Base-by-base conservation (phyloP, 164 flowering plant species). In the Cinnamomum chago region DNA sequence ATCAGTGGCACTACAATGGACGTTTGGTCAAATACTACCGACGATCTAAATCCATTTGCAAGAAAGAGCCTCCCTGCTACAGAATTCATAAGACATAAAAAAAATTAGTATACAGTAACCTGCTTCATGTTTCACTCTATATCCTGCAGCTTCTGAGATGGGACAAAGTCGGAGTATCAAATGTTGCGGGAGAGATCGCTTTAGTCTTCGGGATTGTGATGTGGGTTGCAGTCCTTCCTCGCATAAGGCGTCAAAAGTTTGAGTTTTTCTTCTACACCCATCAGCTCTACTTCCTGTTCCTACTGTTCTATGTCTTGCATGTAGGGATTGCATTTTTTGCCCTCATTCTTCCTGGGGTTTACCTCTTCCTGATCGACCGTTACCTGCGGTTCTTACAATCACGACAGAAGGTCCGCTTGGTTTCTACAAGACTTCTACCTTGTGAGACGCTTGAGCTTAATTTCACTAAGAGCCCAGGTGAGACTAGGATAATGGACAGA, bases 221-320 rank as follows among this genome's bases (percentile, higher is more conserved):
- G 83, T 95, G 97, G 98, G 82, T 75, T 3, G 85, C 94, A 30
- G 84, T 86, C 33, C 72, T 83, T 68, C 90, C 90, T 11, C 62
- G 78, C 12, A 82, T 95, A 12, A 78, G 97, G 70, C 79, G 87
- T 52, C 88, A 85, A 78, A 65, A 83, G 76, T 95, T 89, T 68
- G 97, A 91, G 83, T 85, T 95, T 77, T 95, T 95, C 88, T 89
- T 87, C 62, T 95, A 90, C 84, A 85, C 91, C 0, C 97, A 92
- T 76, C 72, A 92, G 60, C 86, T 95, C 68, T 95, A 95, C 86
- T 76, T 85, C 73, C 68, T 84, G 76, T 92, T 91, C 80, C 52
- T 92, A 47, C 7, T 95, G 72, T 91, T 95, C 84, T 95, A 84
- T 81, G 52, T 89, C 20, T 73, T 91, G n/a, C 98, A 95, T 64